phyloP scores from a whole-genome alignment of 2,329 filamentous ascomycete species.

The Biscogniauxia mediterranea region DNA sequence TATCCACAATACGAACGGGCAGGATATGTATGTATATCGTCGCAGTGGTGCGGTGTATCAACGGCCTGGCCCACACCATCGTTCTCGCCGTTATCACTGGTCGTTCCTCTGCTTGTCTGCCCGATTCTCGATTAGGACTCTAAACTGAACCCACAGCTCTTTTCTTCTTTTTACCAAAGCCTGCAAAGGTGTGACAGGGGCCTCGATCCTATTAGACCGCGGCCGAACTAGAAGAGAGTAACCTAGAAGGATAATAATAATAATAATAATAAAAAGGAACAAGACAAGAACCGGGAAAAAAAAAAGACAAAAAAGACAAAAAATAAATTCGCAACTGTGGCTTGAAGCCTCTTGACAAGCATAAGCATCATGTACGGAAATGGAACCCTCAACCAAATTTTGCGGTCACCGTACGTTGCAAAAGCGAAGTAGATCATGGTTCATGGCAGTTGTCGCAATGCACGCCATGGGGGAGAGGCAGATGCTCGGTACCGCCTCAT shows the following conservation, averaged over 20 bases:
- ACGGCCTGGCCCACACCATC: slow-evolving; percentile 7
- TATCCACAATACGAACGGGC: background rate
- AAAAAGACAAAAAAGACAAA: slow-evolving; percentile 7
- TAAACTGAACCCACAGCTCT: slow-evolving; percentile 19
- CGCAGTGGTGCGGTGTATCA: background rate
- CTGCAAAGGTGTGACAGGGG: slow-evolving; percentile 21
- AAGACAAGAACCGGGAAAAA: background rate
- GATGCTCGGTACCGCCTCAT: slow-evolving; percentile 28
- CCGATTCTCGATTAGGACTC: slow-evolving; percentile 17
- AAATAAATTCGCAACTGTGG: slow-evolving; percentile 14
- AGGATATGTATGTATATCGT: background rate
- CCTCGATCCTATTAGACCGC: slow-evolving; percentile 20
- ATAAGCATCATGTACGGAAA: slow-evolving; percentile 29
- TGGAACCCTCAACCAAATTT: slow-evolving; percentile 24
- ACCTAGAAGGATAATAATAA: background rate
- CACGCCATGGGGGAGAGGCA: slow-evolving; percentile 27
- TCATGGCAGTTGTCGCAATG: slow-evolving; percentile 37
- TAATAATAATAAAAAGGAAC: slow-evolving; percentile 18
- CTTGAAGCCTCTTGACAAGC: slow-evolving; percentile 23
- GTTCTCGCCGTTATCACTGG: slow-evolving; percentile 10
- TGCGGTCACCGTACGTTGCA: slow-evolving; percentile 21
- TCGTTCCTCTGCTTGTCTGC: slow-evolving; percentile 18
- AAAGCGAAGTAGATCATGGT: slow-evolving; percentile 39
- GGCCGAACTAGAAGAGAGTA: background rate
- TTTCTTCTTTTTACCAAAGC: slow-evolving; percentile 13